phyloP scores from a whole-genome alignment of 129 eudicot species.

The Arctium minus region DNA sequence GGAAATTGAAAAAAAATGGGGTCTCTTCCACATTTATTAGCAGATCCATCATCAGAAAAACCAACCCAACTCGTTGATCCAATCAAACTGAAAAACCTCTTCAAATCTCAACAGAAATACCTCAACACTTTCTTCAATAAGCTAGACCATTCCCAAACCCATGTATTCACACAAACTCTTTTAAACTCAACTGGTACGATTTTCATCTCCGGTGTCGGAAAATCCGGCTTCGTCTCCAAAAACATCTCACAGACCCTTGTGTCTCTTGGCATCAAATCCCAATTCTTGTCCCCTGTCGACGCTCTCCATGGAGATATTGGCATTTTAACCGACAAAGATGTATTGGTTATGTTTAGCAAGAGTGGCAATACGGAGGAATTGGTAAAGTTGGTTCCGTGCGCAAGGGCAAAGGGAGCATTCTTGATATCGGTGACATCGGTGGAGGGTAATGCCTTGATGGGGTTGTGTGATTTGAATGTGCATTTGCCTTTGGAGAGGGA shows the following conservation, averaged over 20 bases:
- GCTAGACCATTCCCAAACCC: slow-evolving; percentile 74
- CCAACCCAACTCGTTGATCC: slow-evolving; percentile 33
- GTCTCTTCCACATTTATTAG: slow-evolving; percentile 33
- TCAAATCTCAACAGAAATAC: slow-evolving; percentile 79
- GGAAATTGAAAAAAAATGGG: slow-evolving; percentile 29
- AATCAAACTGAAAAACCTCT: slow-evolving; percentile 53
- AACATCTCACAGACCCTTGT: slow-evolving; percentile 91
- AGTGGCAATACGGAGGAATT: slow-evolving; percentile 86
- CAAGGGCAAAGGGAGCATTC: slow-evolving; percentile 81
- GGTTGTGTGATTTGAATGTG: slow-evolving; percentile 76
- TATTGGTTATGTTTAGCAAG: slow-evolving; percentile 75
- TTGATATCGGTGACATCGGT: slow-evolving; percentile 78
- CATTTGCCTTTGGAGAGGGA: slow-evolving; percentile 94
- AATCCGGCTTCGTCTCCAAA: slow-evolving; percentile 91
- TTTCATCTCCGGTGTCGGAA: slow-evolving; percentile 88
- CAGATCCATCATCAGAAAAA: slow-evolving; percentile 17
- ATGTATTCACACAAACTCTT: slow-evolving; percentile 75
- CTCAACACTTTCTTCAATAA: slow-evolving; percentile 81
- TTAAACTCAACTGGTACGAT: slow-evolving; percentile 63
- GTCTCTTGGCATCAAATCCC: slow-evolving; percentile 74
- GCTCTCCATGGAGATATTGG: slow-evolving; percentile 97
- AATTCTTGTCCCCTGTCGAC: slow-evolving; percentile 73
- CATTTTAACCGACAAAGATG: slow-evolving; percentile 38
- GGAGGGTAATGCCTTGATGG: slow-evolving; percentile 53
- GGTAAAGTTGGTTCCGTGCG: slow-evolving; percentile 73